Evolutionary conservation across 2,329 filamentous ascomycete genomes (phyloP).

Genomic region (Pestalotiopsis sp.): DNA sequence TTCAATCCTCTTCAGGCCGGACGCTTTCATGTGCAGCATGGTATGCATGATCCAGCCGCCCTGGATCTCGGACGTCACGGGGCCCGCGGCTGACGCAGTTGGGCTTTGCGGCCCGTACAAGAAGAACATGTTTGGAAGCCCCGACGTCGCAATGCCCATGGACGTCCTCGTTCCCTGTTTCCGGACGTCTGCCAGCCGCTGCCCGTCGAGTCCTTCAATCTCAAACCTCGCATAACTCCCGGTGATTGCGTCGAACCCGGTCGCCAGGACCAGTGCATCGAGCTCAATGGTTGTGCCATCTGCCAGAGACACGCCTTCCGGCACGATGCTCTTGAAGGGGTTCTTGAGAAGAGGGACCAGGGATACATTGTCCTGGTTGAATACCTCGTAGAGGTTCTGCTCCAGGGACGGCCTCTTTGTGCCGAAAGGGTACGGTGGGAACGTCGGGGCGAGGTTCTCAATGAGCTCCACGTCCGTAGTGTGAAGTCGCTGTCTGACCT

Average conservation of each 20-base stretch:
- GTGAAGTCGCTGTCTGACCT: not conserved
- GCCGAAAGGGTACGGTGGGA: not conserved
- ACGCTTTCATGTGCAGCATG: not conserved
- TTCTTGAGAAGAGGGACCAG: not conserved
- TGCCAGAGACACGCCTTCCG: not conserved
- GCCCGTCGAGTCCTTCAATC: not conserved
- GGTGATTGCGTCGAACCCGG: not conserved
- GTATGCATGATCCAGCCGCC: not conserved
- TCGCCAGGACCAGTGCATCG: not conserved
- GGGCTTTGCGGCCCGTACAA: not conserved
- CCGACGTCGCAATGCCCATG: not conserved
- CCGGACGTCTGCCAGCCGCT: not conserved
- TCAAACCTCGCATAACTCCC: not conserved
- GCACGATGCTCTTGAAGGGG: not conserved
- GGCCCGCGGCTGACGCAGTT: not conserved
- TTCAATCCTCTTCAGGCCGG: not conserved
- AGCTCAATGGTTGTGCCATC: not conserved
- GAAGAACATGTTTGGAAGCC: not conserved
- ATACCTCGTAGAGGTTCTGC: not conserved
- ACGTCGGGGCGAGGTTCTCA: not conserved
- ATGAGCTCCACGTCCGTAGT: not conserved
- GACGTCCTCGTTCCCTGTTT: not conserved
- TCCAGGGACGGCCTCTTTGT: not conserved
- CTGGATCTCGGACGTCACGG: not conserved
- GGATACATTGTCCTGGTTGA: not conserved